Conservation (phyloP, 306 rosid genomes). For the Lithocarpus polystachyus region DNA sequence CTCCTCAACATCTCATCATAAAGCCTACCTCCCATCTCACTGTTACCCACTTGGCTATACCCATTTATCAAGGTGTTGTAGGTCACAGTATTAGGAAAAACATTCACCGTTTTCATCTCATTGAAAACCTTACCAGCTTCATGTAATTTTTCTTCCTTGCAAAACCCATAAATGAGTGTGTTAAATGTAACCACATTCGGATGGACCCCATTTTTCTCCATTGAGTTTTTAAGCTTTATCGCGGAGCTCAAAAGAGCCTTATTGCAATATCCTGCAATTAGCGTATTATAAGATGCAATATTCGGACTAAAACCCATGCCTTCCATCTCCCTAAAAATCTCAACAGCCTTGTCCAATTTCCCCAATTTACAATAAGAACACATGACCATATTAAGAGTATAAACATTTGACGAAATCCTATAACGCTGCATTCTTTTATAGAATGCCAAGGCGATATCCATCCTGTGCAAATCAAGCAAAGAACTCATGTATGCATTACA, state of each 20-base stretch:
- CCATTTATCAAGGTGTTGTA: slow-evolving; percentile 76
- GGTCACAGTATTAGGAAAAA: slow-evolving; percentile 63
- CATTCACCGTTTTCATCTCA: slow-evolving; percentile 61
- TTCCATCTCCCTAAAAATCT: slow-evolving; percentile 54
- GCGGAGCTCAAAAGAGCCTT: slow-evolving; percentile 63
- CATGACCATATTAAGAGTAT: slow-evolving; percentile 70
- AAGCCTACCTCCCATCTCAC: slow-evolving; percentile 60
- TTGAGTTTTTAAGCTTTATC: slow-evolving; percentile 49
- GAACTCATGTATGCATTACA: slow-evolving; percentile 77
- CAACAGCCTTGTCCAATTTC: slow-evolving; percentile 51
- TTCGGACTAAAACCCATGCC: slow-evolving; percentile 65
- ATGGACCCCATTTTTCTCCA: slow-evolving; percentile 52
- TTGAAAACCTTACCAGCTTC: slow-evolving; percentile 63
- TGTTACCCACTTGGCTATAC: slow-evolving; percentile 51
- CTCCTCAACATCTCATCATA: slow-evolving; percentile 67
- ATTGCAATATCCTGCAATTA: slow-evolving; percentile 71
- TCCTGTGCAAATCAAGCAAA: slow-evolving; percentile 50
- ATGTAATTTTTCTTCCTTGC: slow-evolving; percentile 61
- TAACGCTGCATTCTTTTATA: slow-evolving; percentile 44
- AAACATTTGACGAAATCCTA: slow-evolving; percentile 55
- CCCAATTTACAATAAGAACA: slow-evolving; percentile 62
- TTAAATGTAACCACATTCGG: slow-evolving; percentile 67
- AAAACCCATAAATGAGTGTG: slow-evolving; percentile 66
- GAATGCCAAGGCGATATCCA: slow-evolving; percentile 51
- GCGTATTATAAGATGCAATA: slow-evolving; percentile 57